Base-by-base conservation (phyloP, 352 stramenopile genomes). In the Phytophthora podocarpi region DNA sequence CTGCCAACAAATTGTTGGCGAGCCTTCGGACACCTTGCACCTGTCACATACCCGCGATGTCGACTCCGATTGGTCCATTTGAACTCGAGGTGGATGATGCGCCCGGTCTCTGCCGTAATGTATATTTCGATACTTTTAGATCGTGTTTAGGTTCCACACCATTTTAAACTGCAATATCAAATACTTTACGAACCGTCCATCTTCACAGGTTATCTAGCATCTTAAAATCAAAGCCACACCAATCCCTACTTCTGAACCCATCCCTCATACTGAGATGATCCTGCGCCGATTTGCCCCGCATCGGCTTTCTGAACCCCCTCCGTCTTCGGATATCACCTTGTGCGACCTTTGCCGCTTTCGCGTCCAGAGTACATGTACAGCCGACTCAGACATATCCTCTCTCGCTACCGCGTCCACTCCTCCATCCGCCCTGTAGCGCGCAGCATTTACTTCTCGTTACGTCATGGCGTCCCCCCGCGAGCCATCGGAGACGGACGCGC, bases 401-500 rank as follows among this genome's bases (percentile, higher is more conserved):
- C 41, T 32, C 13, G 16, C 36, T 43, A 10, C 42, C 20, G 8
- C 42, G 9, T 11, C 34, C 55, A 53, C 27, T 52, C 41, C 6
- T 46, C 12, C 37, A 37, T 51, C 39, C 21, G 13, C 27, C 35
- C 24, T 34, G 13, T n/a, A 8, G 37, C 34, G 9, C 26, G 12
- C 51, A 34, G 12, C 41, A 18, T 10, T 13, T 36, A 10, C 43
- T 12, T n/a, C n/a, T n/a, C n/a, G n/a, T n/a, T n/a, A n/a, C 20
- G 11, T 42, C 1, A 81, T 85, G 70, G 70, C 52, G 35, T 67
- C 63, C 20, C 52, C 67, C 3, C 48, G 39, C 12, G 64, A 81
- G 34, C 30, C 71, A 2, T 74, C 53, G 27, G 74, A 85, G 65
- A 82, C 73, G 36, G 67, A 84, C 52, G 70, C 78, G 36, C 62